Evolutionary conservation across 2,329 filamentous ascomycete species (phyloP).

Genomic region (Sarocladiaceae sp.): DNA sequence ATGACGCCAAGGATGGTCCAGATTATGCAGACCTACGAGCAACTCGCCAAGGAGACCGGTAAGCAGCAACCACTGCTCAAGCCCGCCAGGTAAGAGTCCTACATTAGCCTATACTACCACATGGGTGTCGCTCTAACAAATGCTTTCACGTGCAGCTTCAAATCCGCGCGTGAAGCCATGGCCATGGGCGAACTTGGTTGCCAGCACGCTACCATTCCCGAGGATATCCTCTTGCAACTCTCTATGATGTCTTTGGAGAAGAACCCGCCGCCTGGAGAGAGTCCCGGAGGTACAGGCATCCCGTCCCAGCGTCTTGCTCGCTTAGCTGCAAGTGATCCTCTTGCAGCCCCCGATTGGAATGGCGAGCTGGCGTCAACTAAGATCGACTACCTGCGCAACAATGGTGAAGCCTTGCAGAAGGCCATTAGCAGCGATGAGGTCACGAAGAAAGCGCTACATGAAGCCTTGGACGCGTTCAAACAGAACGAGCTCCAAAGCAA

Average conservation of each 20-base stretch:
- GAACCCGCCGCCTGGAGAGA: conserved; percentile 9
- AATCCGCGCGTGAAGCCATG: conserved; percentile 13
- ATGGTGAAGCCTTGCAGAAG: conserved; percentile 25
- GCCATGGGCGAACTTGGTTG: conserved; percentile 15
- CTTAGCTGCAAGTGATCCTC: conserved; percentile 30
- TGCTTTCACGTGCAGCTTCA: conserved; percentile 12
- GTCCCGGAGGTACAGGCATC: conserved; percentile 4
- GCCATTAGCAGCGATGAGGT: conserved; percentile 29
- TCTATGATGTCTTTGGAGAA: conserved; percentile 12
- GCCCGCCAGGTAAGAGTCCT: conserved; percentile 13
- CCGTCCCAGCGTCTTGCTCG: conserved; percentile 23
- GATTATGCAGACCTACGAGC: conserved; percentile 14
- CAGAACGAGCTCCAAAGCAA: conserved; percentile 23
- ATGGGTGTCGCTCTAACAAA: neutral
- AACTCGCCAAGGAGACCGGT: conserved; percentile 12
- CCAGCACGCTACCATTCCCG: conserved; percentile 15
- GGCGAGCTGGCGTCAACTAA: conserved; percentile 29
- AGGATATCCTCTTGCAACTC: conserved; percentile 10
- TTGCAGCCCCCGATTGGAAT: conserved; percentile 28
- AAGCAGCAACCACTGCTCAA: conserved; percentile 16
- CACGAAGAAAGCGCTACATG: conserved; percentile 24
- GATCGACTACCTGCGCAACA: conserved; percentile 28
- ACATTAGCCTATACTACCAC: neutral
- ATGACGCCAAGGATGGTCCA: conserved; percentile 16
- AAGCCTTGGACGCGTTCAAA: conserved; percentile 28